Evolutionary conservation across 2,329 filamentous ascomycete species (phyloP).

Genomic region (Epichloe baconii): DNA sequence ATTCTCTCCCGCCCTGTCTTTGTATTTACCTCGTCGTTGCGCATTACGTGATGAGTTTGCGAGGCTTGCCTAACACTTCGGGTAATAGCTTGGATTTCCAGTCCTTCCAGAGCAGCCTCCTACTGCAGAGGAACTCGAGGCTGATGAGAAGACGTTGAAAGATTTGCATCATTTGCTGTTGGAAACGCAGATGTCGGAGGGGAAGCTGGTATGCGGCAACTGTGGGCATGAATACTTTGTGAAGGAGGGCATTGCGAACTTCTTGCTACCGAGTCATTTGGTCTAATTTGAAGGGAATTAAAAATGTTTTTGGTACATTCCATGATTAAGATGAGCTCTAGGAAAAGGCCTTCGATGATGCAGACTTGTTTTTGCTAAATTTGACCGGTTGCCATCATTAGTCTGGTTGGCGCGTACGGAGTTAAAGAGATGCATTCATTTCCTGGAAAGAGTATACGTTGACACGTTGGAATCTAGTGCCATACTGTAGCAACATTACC

Average conservation of each 20-base stretch:
- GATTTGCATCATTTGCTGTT: conserved; percentile 74
- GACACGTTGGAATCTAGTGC: background rate
- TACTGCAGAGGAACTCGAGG: conserved; percentile 45
- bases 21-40: too few species aligned
- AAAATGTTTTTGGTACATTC: background rate
- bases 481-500: background rate
- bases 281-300: conserved; percentile 27
- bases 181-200: conserved; percentile 75
- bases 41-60: too few species aligned
- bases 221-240: conserved; percentile 92
- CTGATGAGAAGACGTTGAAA: conserved; percentile 55
- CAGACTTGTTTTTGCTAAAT: background rate
- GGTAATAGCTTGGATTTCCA: conserved; percentile 61
- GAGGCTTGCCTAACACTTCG: too few species aligned
- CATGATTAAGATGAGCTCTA: background rate
- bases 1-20: too few species aligned
- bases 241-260: conserved; percentile 94
- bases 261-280: conserved; percentile 83
- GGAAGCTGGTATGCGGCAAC: conserved; percentile 78
- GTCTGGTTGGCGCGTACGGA: conserved; percentile 1
- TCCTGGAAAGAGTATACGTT: background rate
- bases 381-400: background rate
- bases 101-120: conserved; percentile 53
- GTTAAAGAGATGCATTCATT: background rate
- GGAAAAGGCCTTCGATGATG: background rate